Evolutionary conservation across 805 yeast genomes (phyloP).

Genomic region (Yarrowia divulgata): DNA sequence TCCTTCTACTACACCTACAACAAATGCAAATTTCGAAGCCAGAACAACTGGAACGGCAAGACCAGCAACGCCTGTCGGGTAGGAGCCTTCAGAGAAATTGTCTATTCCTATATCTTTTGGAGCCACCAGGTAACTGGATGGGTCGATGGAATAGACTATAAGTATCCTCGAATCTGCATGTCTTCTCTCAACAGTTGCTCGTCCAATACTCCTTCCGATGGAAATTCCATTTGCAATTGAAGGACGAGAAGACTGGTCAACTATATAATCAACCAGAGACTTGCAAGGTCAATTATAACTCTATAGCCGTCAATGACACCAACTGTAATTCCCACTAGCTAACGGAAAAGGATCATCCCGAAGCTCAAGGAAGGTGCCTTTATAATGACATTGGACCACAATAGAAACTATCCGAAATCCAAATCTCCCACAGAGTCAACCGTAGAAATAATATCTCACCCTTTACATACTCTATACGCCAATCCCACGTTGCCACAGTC

Average conservation of each 20-base stretch:
- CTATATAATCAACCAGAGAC: background rate
- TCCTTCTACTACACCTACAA: constrained; percentile 24
- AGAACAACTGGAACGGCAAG: constrained; percentile 24
- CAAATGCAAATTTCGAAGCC: constrained; percentile 18
- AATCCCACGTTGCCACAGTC: background rate
- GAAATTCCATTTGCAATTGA: background rate
- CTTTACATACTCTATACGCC: background rate
- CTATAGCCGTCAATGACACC: too few relatives aligned
- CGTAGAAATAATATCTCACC: too few relatives aligned
- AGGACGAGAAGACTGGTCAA: background rate
- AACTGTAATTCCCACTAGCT: too few relatives aligned
- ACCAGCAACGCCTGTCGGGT: constrained; percentile 7
- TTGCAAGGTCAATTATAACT: too few relatives aligned
- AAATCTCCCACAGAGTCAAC: too few relatives aligned
- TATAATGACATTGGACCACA: too few relatives aligned
- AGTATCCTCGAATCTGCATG: constrained; percentile 13
- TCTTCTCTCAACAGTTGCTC: constrained; percentile 17
- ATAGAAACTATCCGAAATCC: background rate
- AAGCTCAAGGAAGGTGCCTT: too few relatives aligned
- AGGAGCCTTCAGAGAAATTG: constrained; percentile 5
- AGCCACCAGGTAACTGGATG: background rate
- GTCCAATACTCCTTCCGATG: constrained; percentile 4
- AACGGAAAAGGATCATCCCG: too few relatives aligned
- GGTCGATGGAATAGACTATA: constrained; percentile 6
- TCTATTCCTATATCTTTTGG: background rate